phyloP scores from a whole-genome alignment of 176 grass and related monocot genomes.

The Microstegium vimineum region DNA sequence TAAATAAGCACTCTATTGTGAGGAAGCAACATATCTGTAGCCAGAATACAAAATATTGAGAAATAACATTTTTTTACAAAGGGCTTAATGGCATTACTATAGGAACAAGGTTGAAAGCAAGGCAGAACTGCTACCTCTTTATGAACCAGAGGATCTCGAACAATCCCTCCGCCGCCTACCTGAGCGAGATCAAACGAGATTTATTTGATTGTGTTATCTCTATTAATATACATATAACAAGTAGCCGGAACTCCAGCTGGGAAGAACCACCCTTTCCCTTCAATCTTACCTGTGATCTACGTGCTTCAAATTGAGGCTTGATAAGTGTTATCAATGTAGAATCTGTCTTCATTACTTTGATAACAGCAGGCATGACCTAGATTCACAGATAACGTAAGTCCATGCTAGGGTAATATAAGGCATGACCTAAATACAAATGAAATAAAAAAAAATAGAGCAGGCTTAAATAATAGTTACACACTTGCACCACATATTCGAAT shows the following conservation, averaged over 20 bases:
- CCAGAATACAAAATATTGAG: background rate
- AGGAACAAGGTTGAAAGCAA: background rate
- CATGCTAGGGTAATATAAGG: background rate
- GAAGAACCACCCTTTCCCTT: background rate
- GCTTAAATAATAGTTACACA: background rate
- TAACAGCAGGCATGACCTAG: conserved; percentile 91
- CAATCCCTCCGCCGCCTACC: conserved; percentile 89
- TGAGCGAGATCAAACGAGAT: conserved; percentile 26
- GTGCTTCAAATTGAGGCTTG: conserved; percentile 96
- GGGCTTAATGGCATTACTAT: background rate
- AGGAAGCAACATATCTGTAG: background rate
- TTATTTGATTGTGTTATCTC: background rate
- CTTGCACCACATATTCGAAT: background rate
- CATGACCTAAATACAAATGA: background rate
- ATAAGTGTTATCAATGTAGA: conserved; percentile 83
- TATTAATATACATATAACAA: background rate
- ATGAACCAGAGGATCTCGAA: conserved; percentile 88
- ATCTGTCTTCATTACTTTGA: conserved; percentile 88
- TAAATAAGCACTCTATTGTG: background rate
- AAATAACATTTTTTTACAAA: background rate
- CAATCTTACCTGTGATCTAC: conserved; percentile 59
- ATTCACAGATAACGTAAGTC: conserved; percentile 5
- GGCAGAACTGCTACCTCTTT: conserved; percentile 64
- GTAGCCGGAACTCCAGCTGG: background rate
- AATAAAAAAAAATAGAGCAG: background rate